phyloP scores from a whole-genome alignment of 176 grass and related monocot species.

The Rhynchospora tenuis region DNA sequence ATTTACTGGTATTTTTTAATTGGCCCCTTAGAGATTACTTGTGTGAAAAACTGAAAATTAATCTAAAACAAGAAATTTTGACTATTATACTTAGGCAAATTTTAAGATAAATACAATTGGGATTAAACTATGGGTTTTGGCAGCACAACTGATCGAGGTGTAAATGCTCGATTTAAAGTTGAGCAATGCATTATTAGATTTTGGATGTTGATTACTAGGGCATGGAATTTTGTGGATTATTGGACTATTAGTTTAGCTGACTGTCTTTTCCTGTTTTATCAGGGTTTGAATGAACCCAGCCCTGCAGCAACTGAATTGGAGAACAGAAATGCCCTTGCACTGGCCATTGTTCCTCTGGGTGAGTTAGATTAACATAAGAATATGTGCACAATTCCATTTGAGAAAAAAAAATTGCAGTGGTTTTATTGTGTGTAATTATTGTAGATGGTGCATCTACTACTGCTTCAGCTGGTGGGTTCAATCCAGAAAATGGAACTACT shows the following conservation, averaged over 20 bases:
- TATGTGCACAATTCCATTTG: neutral
- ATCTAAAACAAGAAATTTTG: neutral
- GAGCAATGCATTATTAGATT: neutral
- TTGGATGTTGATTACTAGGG: neutral
- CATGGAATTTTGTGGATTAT: neutral
- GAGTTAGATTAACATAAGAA: neutral
- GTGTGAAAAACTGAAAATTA: neutral
- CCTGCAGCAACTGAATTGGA: slow-evolving; percentile 50
- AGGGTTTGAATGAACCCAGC: slow-evolving; percentile 54
- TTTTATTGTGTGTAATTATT: slow-evolving; percentile 14
- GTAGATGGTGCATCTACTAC: slow-evolving; percentile 47
- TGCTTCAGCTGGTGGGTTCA: slow-evolving; percentile 38
- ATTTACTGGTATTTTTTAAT: slow-evolving; percentile 67
- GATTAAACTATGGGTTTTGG: neutral
- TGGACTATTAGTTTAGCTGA: neutral
- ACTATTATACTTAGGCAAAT: neutral
- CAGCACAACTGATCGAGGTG: neutral
- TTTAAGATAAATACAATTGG: neutral
- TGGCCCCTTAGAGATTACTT: neutral
- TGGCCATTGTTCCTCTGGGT: slow-evolving; percentile 80
- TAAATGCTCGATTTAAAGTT: neutral
- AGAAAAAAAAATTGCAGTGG: neutral
- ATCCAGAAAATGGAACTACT: slow-evolving; percentile 37
- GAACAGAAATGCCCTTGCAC: slow-evolving; percentile 52
- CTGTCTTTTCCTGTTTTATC: slow-evolving; percentile 3